phyloP scores from a whole-genome alignment of 2,329 filamentous ascomycete genomes.

The Ceratocystis cacaofunesta region DNA sequence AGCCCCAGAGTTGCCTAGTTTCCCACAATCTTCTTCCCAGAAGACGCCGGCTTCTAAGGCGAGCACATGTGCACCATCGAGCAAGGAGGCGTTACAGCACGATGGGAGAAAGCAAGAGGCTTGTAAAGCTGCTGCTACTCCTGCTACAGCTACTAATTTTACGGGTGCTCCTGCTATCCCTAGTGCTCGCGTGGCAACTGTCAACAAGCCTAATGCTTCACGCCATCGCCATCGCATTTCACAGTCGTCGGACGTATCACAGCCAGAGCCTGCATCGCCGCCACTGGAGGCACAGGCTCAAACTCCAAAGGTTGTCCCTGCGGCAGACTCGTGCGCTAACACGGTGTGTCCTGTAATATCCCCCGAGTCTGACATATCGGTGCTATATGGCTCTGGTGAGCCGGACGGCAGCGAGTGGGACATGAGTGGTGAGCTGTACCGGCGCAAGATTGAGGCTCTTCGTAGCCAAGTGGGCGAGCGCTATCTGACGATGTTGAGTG shows the following conservation, averaged over 20 bases:
- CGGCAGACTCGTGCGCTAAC: slow-evolving; percentile 1
- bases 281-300: slow-evolving; percentile 11
- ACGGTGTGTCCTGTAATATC: slow-evolving; percentile 6
- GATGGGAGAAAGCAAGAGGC: too few species aligned
- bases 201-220: not conserved
- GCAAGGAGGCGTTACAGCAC: not conserved
- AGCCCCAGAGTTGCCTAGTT: slow-evolving; percentile 1
- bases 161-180: not conserved
- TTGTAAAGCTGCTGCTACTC: not conserved
- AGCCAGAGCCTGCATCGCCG: slow-evolving; percentile 14
- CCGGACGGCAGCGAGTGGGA: slow-evolving; percentile 44
- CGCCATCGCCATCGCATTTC: slow-evolving; percentile 13
- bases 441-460: slow-evolving; percentile 73
- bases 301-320: slow-evolving; percentile 12
- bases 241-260: slow-evolving; percentile 15
- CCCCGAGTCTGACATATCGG: slow-evolving; percentile 11
- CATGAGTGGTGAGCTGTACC: slow-evolving; percentile 61
- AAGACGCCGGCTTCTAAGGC: not conserved
- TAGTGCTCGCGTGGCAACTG: not conserved
- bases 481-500: slow-evolving; percentile 76
- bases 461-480: slow-evolving; percentile 73
- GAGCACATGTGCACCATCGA: not conserved
- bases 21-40: not conserved
- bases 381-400: slow-evolving; percentile 21
- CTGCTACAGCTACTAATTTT: slow-evolving; percentile 1